Base-by-base conservation (phyloP, 2,329 filamentous ascomycete genomes). In the Colletotrichum sp. region DNA sequence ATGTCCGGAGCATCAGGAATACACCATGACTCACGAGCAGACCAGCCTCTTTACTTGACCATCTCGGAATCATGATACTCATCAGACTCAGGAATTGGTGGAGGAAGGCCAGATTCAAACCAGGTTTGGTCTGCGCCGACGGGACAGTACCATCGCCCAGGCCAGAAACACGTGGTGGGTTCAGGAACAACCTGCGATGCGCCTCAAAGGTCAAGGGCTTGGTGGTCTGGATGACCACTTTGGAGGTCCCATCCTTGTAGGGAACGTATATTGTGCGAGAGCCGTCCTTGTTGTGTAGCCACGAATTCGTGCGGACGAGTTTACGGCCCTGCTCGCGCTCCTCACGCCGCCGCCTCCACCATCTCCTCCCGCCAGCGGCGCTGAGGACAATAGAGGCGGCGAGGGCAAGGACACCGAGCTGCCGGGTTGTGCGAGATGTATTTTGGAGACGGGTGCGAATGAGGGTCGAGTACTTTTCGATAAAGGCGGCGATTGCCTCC, bases 41-140 rank as follows among this genome's bases (percentile, higher is more conserved):
- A 2, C 96, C 96, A 0, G 96, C 96, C 87, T 98, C 97, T 83
- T 99, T 99, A 84, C 96, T 98, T 18, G 94, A 94, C 94, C 96
- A 98, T 77, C 96, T 89, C 8, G 97, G 97, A 77, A 99, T 94
- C 95, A 98, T 98, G 82, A 99, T 98, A 85, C 96, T 98, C 87
- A 98, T 92, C 70, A 99, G 87, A 81, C 96, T 98, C 67, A 98
- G 89, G 80, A 99, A 98, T 85, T 99, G 97, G 83, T 99, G 97
- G 69, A 99, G 85, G 81, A 99, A 99, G 13, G 97, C 97, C 74
- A 99, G 89, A 82, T 99, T 99, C 52, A 99, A 87, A 1, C 97
- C 97, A 0, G 97, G 96, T 83, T 98, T 98, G 5, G 96, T 96
- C 83, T 98, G 95, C 12, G 95, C 91, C 3, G 96, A 95, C 18